Base-by-base conservation (phyloP, 208 protist genomes). In the Trypanosoma platydactyli region DNA sequence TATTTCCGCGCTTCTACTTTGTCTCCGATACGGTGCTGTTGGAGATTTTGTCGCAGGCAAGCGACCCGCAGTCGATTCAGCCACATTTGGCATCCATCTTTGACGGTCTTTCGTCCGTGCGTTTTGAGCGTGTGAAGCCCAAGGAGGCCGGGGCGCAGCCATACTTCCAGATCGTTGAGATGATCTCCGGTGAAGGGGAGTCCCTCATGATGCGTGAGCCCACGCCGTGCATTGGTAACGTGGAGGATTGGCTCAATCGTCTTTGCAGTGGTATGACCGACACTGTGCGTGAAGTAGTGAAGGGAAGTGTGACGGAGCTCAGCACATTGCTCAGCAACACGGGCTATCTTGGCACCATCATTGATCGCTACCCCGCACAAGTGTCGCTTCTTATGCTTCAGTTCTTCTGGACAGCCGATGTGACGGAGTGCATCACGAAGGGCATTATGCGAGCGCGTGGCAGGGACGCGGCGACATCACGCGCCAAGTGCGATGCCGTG, bases 1-100 rank as follows among this genome's bases (percentile, higher is more conserved):
- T 94, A 11, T 99, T 99, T 86, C 98, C 98, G 24, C 93, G 98
- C 44, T 99, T 99, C 89, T 99, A 99, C 89, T 99, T 99, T 74
- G 95, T 99, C 30, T 99, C 97, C 35, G 97, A 99, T 70, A 92
- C 96, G 48, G 95, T 97, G 72, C 77, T 99, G 62, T 84, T 99
- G 27, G 96, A 99, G 79, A 98, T 99, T 77, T 80, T 99, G 16
- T 98, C 91, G 35, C 97, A 99, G 77, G 93, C 94, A 33, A 92
- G 84, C 61, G 88, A 98, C 73, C 95, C 97, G 64, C 77, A 97
- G 64, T 92, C 94, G 11, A 97, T 99, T 64, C 91, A 98, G 80
- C 81, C 88, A 3, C 93, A 98, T 68, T 64, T 99, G n/a, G 71
- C 81, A 20, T 95, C 88, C 50, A 92, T 98, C 64, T 99, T 98